Evolutionary conservation across 1,139 yeast species (phyloP).

Genomic region (Arxiozyma bovina): DNA sequence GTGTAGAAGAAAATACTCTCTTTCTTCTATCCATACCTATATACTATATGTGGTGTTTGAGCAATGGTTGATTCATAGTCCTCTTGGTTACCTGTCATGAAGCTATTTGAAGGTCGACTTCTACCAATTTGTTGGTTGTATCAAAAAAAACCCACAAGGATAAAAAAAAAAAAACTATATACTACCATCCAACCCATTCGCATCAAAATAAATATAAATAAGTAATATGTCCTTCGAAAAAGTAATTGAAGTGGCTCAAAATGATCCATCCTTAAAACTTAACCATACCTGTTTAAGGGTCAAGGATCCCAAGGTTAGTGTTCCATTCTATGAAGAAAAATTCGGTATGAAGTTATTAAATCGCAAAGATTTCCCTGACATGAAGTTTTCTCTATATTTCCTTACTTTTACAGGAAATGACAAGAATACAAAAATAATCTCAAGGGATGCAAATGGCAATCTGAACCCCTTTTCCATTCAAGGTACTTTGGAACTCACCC

Average conservation of each 20-base stretch:
- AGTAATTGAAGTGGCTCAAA: conserved; percentile 1
- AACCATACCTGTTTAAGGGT: conserved; percentile 75
- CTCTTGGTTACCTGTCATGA: too few species aligned
- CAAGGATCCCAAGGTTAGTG: conserved; percentile 66
- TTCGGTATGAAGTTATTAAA: conserved; percentile 65
- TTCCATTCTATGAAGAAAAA: conserved; percentile 62
- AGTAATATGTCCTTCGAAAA: conserved; percentile 1
- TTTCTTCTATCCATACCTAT: too few species aligned
- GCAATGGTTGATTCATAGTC: too few species aligned
- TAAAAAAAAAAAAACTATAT: too few species aligned
- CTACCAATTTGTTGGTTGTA: too few species aligned
- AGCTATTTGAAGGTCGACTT: too few species aligned
- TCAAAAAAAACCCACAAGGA: too few species aligned
- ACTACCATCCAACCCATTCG: too few species aligned
- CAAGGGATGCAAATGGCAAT: conserved; percentile 40
- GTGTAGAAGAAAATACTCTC: too few species aligned
- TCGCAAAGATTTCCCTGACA: conserved; percentile 45
- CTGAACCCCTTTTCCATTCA: conserved; percentile 40
- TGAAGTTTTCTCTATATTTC: conserved; percentile 59
- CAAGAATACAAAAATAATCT: conserved; percentile 29
- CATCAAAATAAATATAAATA: too few species aligned
- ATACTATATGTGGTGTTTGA: too few species aligned
- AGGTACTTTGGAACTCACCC: conserved; percentile 80
- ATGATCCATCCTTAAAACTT: conserved; percentile 25
- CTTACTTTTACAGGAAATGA: conserved; percentile 44